These are phyloP conservation scores for Penicillium desertorum DNA, from an alignment of 495 filamentous ascomycete species.

Conservation along the genomic window DNA sequence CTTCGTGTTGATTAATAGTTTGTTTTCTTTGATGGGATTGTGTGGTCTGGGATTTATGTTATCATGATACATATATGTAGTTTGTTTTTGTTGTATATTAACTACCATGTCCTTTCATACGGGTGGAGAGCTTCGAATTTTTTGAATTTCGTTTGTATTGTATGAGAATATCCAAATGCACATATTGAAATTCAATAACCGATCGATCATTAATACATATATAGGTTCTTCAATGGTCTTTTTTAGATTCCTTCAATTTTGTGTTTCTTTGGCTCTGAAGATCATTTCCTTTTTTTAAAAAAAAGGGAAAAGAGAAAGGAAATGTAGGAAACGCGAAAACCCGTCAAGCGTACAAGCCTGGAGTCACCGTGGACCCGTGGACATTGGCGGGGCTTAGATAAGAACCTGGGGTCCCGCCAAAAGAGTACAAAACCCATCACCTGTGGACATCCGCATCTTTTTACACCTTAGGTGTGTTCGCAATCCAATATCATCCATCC, in stretches of 20 bases:
- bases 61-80: not conserved
- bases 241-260: not conserved
- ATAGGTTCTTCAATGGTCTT: not conserved
- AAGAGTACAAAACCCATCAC: not conserved
- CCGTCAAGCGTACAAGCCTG: not conserved
- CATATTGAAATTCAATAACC: not conserved
- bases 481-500: not conserved
- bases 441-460: not conserved
- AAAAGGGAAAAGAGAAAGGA: no score
- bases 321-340: not conserved
- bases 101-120: not conserved
- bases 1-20: slow-evolving; percentile 37
- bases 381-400: slow-evolving; percentile 1
- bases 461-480: not conserved
- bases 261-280: not conserved
- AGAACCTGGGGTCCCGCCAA: not conserved
- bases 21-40: not conserved
- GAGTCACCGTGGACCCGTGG: no score
- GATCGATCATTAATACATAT: not conserved
- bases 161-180: not conserved
- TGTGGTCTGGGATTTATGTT: not conserved
- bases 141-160: not conserved
- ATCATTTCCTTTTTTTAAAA: no score
- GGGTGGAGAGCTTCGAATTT: slow-evolving; percentile 1
- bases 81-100: slow-evolving; percentile 11